These are phyloP conservation scores for Globisporangium uncinulatum DNA, from an alignment of 352 stramenopile genomes.

Conservation along the genomic window DNA sequence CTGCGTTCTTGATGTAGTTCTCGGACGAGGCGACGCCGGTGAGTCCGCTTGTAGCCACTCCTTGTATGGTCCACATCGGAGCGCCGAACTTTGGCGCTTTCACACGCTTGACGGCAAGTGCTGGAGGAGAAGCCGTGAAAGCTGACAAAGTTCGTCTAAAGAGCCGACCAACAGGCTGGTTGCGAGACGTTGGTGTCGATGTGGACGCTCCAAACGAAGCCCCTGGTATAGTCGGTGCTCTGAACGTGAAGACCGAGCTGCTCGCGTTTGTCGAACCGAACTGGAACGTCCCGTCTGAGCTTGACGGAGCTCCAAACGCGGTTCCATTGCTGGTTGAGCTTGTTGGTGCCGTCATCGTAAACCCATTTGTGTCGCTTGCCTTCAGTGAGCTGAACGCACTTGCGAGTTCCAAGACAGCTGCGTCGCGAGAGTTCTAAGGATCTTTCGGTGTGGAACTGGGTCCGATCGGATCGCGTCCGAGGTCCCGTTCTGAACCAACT, in stretches of 20 bases:
- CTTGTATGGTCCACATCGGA: background rate
- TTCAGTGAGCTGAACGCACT: too few relatives aligned
- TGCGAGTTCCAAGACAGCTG: too few relatives aligned
- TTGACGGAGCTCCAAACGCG: too few relatives aligned
- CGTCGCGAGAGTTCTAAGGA: too few relatives aligned
- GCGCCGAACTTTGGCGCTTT: background rate
- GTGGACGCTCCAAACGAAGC: background rate
- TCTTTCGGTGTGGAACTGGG: too few relatives aligned
- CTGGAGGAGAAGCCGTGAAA: background rate
- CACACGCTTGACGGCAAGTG: background rate
- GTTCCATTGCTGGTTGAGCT: too few relatives aligned
- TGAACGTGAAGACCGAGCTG: constrained; percentile 54
- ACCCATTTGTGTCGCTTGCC: too few relatives aligned
- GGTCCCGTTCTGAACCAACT: too few relatives aligned
- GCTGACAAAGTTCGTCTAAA: too few relatives aligned
- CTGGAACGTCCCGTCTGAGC: background rate
- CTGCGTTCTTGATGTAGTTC: background rate
- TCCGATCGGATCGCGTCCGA: too few relatives aligned
- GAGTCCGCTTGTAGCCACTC: background rate
- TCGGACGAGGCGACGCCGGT: background rate
- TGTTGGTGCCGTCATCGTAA: too few relatives aligned
- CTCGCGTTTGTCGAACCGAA: constrained; percentile 11
- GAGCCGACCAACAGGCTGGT: too few relatives aligned
- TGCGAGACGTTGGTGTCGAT: background rate
- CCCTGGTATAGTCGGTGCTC: constrained; percentile 34